A percentile compares a stretch with the other conserved stretches of the same genome.
These are phyloP conservation scores for Pseudogymnoascus sp. DNA, from an alignment of 2,329 filamentous ascomycete species.

Conservation along the genomic window DNA sequence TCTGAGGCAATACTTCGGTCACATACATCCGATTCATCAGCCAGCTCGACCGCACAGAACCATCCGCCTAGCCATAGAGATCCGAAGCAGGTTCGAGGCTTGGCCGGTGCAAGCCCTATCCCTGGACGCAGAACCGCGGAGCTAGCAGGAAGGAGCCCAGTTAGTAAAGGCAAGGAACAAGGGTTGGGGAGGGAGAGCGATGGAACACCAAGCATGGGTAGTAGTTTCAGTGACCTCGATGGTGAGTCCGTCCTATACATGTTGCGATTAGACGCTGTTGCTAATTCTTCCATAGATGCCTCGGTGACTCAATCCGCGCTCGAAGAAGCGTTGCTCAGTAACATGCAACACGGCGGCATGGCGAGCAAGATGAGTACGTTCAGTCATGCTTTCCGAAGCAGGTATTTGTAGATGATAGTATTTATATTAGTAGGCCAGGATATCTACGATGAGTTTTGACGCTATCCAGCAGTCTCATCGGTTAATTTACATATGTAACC, in stretches of 20 bases:
- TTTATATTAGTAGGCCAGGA: not conserved
- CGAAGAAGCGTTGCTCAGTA: constrained; percentile 68
- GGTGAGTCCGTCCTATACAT: constrained; percentile 37
- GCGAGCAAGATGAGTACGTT: constrained; percentile 60
- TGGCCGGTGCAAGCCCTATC: constrained; percentile 36
- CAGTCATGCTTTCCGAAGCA: constrained; percentile 57
- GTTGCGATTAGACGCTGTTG: not conserved
- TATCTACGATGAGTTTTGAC: not conserved
- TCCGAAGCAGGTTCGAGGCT: constrained; percentile 16
- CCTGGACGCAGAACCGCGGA: constrained; percentile 54
- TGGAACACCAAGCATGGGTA: constrained; percentile 72
- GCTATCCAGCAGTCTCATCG: not conserved
- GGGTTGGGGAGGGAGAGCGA: constrained; percentile 56
- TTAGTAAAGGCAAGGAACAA: constrained; percentile 29
- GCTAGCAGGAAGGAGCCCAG: constrained; percentile 46
- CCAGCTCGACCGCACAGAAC: constrained; percentile 36
- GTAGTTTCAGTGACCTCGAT: constrained; percentile 79
- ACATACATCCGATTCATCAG: constrained; percentile 54
- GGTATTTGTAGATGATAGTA: constrained; percentile 36
- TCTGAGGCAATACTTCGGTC: constrained; percentile 22
- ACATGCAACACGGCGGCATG: constrained; percentile 56
- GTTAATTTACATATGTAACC: not conserved
- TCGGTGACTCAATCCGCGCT: constrained; percentile 74
- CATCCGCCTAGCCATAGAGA: constrained; percentile 17
- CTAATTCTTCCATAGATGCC: constrained; percentile 46